Evolutionary conservation across 805 yeast species (phyloP), one percentile per base, ranked within the genome.

Genomic region (Nakazawaea ernobii): DNA sequence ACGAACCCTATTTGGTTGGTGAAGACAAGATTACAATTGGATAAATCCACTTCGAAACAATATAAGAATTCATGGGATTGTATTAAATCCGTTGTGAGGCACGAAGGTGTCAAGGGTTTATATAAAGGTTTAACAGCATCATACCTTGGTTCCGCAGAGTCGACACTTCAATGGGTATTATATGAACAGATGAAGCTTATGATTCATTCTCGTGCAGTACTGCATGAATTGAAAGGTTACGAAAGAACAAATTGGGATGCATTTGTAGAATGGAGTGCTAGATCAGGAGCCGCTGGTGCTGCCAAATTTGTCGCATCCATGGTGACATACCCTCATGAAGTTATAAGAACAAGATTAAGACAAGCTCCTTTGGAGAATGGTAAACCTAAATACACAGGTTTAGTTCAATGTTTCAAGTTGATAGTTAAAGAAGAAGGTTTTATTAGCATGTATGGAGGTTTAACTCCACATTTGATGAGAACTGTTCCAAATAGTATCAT

Each of bases 1-100:
- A 94, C 99, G 0, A 94, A 94, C 62, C 99, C 99, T 10, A 94
- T 94, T 49, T 94, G 99, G 99, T 71, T 94, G 51, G 83, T 94
- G 51, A 94, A 94, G 67, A 94, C 99, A 0, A 75, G 99, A 59
- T 75, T 94, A 45, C 99, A 94, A 62, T 73, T 94, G 45, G 99
- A 94, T 64, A 86, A 84, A 61, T 76, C 86, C 2, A 60, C 68
- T 6, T 57, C 67, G 9, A 80, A 82, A 54, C 74, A 75, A 52
- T 94, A 92, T 63, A 82, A 76, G 50, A 91, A 86, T 65, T 86
- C 96, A 4, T 74, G 82, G 74, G 98, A 94, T 62, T 92, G 98
- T 62, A 62, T 87, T 17, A 70, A 68, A 50, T 79, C 84, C 55
- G 84, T 90, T 6, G 54, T 88, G 10, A 75, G 73, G 52, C 71